phyloP scores from a whole-genome alignment of 2,329 filamentous ascomycete genomes.

The Cladophialophora yegresii region DNA sequence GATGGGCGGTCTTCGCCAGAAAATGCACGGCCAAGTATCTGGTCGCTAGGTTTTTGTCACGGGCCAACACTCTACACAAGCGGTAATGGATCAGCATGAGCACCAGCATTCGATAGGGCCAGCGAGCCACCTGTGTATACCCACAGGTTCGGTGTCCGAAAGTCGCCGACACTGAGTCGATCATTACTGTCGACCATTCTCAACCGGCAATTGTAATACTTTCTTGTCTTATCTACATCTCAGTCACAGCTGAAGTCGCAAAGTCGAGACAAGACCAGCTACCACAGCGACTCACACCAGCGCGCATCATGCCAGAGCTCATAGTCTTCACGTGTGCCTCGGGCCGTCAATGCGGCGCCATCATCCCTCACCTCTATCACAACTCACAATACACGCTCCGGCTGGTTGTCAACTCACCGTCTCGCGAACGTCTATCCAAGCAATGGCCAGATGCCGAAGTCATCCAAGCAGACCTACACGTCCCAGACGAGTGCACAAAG shows the following conservation, averaged over 20 bases:
- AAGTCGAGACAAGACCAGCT: background rate
- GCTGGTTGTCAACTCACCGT: slow-evolving; percentile 39
- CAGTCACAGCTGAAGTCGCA: no score
- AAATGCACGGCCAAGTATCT: background rate
- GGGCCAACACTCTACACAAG: background rate
- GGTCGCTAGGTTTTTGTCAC: background rate
- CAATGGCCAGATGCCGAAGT: slow-evolving; percentile 42
- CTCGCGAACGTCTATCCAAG: slow-evolving; percentile 37
- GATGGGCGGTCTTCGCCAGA: background rate
- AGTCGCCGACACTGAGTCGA: no score
- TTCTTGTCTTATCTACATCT: no score
- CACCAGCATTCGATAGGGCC: no score
- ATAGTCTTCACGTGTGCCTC: slow-evolving; percentile 45
- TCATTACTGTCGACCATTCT: no score
- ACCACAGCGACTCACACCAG: background rate
- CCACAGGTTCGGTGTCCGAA: no score
- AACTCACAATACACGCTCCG: slow-evolving; percentile 37
- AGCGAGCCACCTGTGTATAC: no score
- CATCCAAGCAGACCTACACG: slow-evolving; percentile 39
- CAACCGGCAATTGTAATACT: no score
- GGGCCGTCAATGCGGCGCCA: slow-evolving; percentile 43
- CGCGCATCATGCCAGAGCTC: slow-evolving; percentile 1
- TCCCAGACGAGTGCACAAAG: slow-evolving; percentile 31
- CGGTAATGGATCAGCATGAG: background rate
- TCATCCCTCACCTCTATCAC: slow-evolving; percentile 42